A percentile compares a stretch with the other conserved stretches of the same genome.
Conservation (phyloP, 306 rosid genomes). For the Inga oerstediana region DNA sequence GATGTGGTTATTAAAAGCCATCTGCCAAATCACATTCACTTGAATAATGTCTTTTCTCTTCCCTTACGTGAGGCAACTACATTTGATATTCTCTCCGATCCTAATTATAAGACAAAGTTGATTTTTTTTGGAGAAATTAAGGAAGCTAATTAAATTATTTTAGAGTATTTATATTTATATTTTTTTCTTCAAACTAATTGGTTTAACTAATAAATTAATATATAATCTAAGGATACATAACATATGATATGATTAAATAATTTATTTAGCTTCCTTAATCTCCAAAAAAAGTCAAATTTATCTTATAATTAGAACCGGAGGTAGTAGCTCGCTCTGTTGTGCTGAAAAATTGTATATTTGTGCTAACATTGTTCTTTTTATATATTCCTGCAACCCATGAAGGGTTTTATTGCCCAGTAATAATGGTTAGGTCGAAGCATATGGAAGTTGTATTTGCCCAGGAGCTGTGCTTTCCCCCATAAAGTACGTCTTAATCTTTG, state of each 20-base stretch:
- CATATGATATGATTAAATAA: no score
- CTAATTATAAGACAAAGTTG: no score
- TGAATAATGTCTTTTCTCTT: background rate
- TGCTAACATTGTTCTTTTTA: background rate
- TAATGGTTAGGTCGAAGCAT: background rate
- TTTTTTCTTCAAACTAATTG: no score
- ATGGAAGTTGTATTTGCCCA: background rate
- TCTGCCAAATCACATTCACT: background rate
- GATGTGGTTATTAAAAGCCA: background rate
- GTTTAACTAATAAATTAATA: no score
- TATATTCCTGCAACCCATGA: background rate
- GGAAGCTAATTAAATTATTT: no score
- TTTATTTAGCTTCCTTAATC: no score
- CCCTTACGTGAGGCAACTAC: background rate
- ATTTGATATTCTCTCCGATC: no score
- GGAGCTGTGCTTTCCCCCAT: constrained; percentile 4
- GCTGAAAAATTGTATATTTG: background rate
- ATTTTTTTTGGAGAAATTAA: no score
- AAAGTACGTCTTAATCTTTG: background rate
- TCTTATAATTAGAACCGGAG: no score
- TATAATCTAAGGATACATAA: no score
- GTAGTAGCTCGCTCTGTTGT: background rate
- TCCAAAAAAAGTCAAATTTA: no score
- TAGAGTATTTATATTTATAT: no score
- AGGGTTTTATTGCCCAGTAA: background rate